Evolutionary conservation across 768 basidiomycete genomes (phyloP).

Genomic region (Boletus rubroflammeus): DNA sequence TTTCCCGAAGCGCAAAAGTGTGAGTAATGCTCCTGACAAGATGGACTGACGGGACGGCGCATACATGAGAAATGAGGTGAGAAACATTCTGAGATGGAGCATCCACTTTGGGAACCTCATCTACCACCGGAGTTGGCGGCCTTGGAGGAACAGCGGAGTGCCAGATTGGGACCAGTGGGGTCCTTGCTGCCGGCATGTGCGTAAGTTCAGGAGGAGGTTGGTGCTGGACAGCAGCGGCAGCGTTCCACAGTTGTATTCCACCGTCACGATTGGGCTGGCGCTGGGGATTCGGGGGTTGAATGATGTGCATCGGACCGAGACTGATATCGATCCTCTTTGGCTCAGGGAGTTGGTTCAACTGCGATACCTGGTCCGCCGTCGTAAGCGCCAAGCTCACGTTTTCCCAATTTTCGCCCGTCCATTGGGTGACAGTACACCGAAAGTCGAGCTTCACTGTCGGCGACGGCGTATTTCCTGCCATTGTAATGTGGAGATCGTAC

Average conservation of each 20-base stretch:
- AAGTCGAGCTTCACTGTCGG: conserved; percentile 23
- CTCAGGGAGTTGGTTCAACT: conserved; percentile 21
- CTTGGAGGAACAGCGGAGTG: background rate
- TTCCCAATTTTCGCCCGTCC: conserved; percentile 32
- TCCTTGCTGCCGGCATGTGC: no score
- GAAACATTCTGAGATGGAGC: conserved; percentile 4
- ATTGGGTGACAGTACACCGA: conserved; percentile 27
- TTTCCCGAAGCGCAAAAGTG: background rate
- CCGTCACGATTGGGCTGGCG: background rate
- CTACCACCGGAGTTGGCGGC: background rate
- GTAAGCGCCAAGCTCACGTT: conserved; percentile 24
- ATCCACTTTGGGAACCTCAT: background rate
- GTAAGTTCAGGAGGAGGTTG: background rate
- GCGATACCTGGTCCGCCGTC: conserved; percentile 19
- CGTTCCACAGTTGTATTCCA: no score
- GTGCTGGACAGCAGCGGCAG: no score
- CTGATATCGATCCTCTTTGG: conserved; percentile 17
- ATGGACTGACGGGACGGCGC: background rate
- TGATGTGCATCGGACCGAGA: background rate
- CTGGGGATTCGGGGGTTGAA: background rate
- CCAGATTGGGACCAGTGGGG: no score
- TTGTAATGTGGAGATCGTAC: conserved; percentile 17
- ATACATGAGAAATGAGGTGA: conserved; percentile 12
- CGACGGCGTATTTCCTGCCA: conserved; percentile 11
- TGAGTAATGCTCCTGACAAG: background rate